A percentile compares a stretch with the other conserved stretches of the same genome.
These are phyloP conservation scores for Colletotrichum orbiculare DNA, from an alignment of 2,329 filamentous ascomycete species.

Conservation along the genomic window DNA sequence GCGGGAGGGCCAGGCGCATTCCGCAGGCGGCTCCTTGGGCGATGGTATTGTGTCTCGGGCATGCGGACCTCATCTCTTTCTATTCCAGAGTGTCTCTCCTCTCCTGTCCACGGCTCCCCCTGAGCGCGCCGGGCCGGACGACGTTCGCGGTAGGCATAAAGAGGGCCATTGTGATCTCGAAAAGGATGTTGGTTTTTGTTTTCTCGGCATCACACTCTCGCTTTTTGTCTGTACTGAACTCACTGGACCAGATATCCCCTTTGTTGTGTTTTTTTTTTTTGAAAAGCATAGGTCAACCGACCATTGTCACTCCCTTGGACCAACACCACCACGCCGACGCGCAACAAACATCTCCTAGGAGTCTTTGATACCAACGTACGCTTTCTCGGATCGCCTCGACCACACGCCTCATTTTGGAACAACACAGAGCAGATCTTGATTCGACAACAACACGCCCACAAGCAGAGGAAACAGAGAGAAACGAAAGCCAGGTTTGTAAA, in stretches of 20 bases:
- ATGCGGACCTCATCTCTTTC: slow-evolving; percentile 7
- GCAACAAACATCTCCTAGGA: slow-evolving; percentile 23
- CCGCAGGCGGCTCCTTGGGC: slow-evolving; percentile 16
- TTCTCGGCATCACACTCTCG: background rate
- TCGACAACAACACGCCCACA: slow-evolving; percentile 15
- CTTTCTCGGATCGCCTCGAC: background rate
- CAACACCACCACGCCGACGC: slow-evolving; percentile 12
- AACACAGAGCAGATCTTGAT: background rate
- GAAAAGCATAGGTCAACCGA: background rate
- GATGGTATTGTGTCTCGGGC: background rate
- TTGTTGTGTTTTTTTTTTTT: slow-evolving; percentile 4
- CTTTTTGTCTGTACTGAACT: slow-evolving; percentile 3
- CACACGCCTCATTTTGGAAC: background rate
- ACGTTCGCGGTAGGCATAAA: slow-evolving; percentile 19
- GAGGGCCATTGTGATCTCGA: slow-evolving; percentile 3
- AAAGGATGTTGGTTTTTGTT: background rate
- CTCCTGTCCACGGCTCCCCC: background rate
- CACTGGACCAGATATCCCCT: slow-evolving; percentile 1
- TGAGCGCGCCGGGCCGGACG: background rate
- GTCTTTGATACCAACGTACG: slow-evolving; percentile 30
- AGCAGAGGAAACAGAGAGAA: slow-evolving; percentile 23
- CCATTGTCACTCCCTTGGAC: slow-evolving; percentile 28
- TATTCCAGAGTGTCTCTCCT: slow-evolving; percentile 18
- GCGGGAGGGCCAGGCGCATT: slow-evolving; percentile 12
- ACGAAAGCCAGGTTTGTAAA: slow-evolving; percentile 21